Evolutionary conservation across 2,329 filamentous ascomycete genomes (phyloP).

Genomic region (Trichoderma asperellum): DNA sequence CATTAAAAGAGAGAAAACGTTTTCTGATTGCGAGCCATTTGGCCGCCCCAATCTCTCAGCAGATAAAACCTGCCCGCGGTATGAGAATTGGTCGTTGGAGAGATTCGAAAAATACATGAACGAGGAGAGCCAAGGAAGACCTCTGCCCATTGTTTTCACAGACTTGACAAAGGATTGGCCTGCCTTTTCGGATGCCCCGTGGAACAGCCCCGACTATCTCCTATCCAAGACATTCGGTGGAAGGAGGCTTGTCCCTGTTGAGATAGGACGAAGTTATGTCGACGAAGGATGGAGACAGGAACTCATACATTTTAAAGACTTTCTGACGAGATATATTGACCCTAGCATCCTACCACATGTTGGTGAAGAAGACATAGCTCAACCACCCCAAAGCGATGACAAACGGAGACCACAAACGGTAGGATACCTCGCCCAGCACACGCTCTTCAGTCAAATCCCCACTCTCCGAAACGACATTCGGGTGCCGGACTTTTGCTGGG

Average conservation of each 20-base stretch:
- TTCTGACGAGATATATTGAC: constrained; percentile 66
- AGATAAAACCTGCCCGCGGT: constrained; percentile 36
- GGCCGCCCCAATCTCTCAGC: constrained; percentile 36
- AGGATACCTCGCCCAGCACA: constrained; percentile 90
- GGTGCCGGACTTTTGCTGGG: constrained; percentile 85
- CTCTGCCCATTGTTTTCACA: constrained; percentile 70
- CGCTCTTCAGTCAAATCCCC: constrained; percentile 83
- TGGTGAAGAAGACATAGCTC: constrained; percentile 21
- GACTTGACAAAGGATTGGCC: constrained; percentile 72
- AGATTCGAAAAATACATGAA: constrained; percentile 66
- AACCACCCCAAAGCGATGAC: background rate
- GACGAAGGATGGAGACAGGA: constrained; percentile 83
- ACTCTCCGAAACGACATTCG: constrained; percentile 73
- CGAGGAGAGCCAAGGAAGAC: constrained; percentile 43
- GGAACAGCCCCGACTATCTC: constrained; percentile 76
- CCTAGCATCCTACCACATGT: constrained; percentile 30
- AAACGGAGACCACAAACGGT: constrained; percentile 38
- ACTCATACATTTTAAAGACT: constrained; percentile 74
- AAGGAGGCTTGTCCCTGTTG: constrained; percentile 79
- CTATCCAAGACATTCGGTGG: constrained; percentile 74
- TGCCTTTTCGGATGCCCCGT: constrained; percentile 67
- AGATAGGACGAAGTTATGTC: constrained; percentile 85
- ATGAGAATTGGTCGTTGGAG: constrained; percentile 55
- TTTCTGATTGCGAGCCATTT: constrained; percentile 39
- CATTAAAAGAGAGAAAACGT: constrained; percentile 28